Percentiles rank a stretch among this genome's conserved stretches.
Evolutionary conservation across 2,329 filamentous ascomycete genomes (phyloP).

Genomic region (Colletotrichum sp.): DNA sequence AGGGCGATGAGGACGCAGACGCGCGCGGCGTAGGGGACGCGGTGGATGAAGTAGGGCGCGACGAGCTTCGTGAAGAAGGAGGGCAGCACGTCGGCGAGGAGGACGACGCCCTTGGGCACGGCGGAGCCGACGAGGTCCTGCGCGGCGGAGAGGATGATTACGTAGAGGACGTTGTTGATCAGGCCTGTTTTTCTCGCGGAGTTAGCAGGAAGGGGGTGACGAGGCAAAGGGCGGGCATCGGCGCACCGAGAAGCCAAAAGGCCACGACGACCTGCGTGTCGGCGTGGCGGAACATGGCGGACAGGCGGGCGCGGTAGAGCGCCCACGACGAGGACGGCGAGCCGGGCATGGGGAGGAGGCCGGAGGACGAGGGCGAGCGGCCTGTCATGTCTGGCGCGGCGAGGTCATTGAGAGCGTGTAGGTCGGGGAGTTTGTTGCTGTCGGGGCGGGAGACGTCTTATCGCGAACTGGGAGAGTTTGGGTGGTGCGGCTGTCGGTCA

Average conservation of each 20-base stretch:
- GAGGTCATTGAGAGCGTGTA: background rate
- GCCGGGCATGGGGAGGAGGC: slow-evolving; percentile 62
- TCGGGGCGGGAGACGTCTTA: background rate
- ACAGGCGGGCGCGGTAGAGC: slow-evolving; percentile 71
- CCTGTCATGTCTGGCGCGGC: slow-evolving; percentile 34
- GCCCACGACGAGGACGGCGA: slow-evolving; percentile 72
- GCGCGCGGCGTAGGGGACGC: slow-evolving; percentile 79
- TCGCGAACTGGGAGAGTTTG: background rate
- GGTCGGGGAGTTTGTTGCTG: background rate
- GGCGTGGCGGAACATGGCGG: slow-evolving; percentile 66
- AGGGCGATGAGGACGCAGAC: slow-evolving; percentile 76
- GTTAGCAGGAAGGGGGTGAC: background rate
- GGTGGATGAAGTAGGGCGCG: slow-evolving; percentile 93
- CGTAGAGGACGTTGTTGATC: slow-evolving; percentile 98
- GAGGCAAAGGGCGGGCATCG: background rate
- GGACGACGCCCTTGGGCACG: slow-evolving; percentile 89
- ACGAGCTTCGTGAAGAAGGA: slow-evolving; percentile 88
- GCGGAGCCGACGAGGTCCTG: slow-evolving; percentile 93
- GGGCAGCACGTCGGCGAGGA: slow-evolving; percentile 91
- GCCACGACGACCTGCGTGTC: slow-evolving; percentile 76
- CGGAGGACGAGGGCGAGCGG: slow-evolving; percentile 45
- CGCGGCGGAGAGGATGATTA: slow-evolving; percentile 93
- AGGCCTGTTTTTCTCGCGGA: slow-evolving; percentile 58
- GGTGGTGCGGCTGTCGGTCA: slow-evolving; percentile 9
- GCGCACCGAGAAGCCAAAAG: slow-evolving; percentile 90